phyloP scores from a whole-genome alignment of 2,329 filamentous ascomycete genomes.

The Aspergillus sp. region DNA sequence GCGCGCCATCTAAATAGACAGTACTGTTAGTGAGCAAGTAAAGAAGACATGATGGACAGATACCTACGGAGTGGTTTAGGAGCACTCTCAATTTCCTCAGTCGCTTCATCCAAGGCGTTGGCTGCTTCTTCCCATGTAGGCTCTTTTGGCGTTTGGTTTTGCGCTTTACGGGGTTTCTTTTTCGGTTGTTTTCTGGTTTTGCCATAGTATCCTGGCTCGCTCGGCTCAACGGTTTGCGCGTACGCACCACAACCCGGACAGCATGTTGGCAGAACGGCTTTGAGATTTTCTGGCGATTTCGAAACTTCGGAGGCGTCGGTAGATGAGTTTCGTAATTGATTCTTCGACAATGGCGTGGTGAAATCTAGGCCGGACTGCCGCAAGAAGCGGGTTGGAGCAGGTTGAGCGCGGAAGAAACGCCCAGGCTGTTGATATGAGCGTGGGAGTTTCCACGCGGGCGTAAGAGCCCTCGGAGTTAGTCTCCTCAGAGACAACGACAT shows the following conservation, averaged over 20 bases:
- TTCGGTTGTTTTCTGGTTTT: constrained; percentile 50
- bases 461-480: constrained; percentile 20
- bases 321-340: constrained; percentile 21
- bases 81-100: constrained; percentile 5
- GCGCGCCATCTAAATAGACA: constrained; percentile 18
- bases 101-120: constrained; percentile 9
- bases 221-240: constrained; percentile 55
- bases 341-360: background rate
- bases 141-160: constrained; percentile 14
- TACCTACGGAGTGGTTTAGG: constrained; percentile 18
- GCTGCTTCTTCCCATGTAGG: constrained; percentile 10
- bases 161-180: constrained; percentile 28
- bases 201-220: constrained; percentile 60
- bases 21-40: constrained; percentile 1
- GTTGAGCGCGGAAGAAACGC: background rate
- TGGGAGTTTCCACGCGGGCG: background rate
- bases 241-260: constrained; percentile 66
- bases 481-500: constrained; percentile 32
- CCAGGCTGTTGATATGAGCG: background rate
- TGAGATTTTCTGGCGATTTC: constrained; percentile 15
- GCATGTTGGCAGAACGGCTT: constrained; percentile 46
- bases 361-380: constrained; percentile 4
- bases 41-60: background rate
- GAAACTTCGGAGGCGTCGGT: constrained; percentile 10
- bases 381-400: constrained; percentile 7